phyloP scores from a whole-genome alignment of 192 early-diverging fungal genomes.

The Coemansia sp. region DNA sequence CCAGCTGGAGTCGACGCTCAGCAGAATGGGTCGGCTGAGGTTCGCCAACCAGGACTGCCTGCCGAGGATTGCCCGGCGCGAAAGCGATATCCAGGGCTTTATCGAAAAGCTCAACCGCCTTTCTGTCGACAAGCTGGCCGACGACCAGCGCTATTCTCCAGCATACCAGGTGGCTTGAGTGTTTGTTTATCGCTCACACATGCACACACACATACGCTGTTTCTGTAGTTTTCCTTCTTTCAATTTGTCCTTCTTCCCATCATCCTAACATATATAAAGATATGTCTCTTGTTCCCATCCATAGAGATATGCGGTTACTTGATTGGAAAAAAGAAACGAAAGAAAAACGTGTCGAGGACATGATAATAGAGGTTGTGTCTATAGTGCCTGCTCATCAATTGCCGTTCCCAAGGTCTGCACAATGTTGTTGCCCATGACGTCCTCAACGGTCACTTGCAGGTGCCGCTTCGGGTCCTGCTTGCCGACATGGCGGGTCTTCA shows the following conservation, averaged over 20 bases:
- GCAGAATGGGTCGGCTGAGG: conserved; percentile 44
- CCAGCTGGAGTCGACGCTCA: conserved; percentile 27
- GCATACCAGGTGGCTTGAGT: not conserved
- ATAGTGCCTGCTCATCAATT: conserved; percentile 78
- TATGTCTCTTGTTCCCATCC: not conserved
- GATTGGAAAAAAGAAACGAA: not conserved
- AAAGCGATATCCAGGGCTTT: conserved; percentile 43
- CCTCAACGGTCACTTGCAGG: conserved; percentile 90
- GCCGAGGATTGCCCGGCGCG: conserved; percentile 14
- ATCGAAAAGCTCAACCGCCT: conserved; percentile 30
- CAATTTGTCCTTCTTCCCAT: conserved; percentile 6
- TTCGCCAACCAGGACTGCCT: conserved; percentile 46
- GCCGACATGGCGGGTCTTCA: conserved; percentile 98
- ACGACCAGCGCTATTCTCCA: conserved; percentile 31
- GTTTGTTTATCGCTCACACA: not conserved
- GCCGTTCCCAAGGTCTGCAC: conserved; percentile 93
- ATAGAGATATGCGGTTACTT: no score
- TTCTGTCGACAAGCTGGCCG: conserved; percentile 28
- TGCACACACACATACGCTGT: not conserved
- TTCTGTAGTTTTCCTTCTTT: conserved; percentile 8
- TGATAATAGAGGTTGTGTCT: not conserved
- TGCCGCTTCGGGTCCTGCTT: conserved; percentile 99
- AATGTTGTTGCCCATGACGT: conserved; percentile 94
- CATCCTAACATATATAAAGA: conserved; percentile 12
- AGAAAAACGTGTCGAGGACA: not conserved